Percentiles rank a stretch among this genome's conserved stretches.
These are phyloP conservation scores for Polygonum maritimum DNA, from an alignment of 148 eudicot species.

Conservation along the genomic window DNA sequence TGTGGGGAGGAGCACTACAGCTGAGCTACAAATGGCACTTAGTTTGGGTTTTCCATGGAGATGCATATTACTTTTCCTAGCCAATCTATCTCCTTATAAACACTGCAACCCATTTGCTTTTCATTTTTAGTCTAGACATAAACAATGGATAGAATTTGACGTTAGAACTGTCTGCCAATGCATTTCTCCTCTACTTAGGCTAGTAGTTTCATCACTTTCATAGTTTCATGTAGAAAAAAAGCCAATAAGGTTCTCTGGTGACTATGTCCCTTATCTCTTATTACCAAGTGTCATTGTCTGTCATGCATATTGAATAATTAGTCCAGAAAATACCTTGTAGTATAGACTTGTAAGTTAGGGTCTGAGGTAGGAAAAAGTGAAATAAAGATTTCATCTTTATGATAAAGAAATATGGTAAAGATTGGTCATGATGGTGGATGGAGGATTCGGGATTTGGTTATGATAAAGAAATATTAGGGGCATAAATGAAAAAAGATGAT, in stretches of 20 bases:
- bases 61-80: background rate
- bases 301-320: background rate
- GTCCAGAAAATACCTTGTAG: background rate
- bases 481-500: no score
- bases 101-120: background rate
- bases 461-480: no score
- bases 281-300: background rate
- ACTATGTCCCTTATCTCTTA: background rate
- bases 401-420: no score
- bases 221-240: background rate
- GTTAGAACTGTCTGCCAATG: background rate
- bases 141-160: background rate
- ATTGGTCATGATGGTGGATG: no score
- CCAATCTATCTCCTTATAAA: background rate
- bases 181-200: background rate
- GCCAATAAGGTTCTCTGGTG: background rate
- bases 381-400: no score
- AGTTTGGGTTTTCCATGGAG: background rate
- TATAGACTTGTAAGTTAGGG: background rate
- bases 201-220: background rate
- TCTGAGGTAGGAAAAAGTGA: background rate
- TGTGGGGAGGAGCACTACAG: background rate
- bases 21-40: background rate
- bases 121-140: background rate
- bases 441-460: no score